phyloP scores from a whole-genome alignment of 1,284 basidiomycete species.

The Ustilago vetiveriae region DNA sequence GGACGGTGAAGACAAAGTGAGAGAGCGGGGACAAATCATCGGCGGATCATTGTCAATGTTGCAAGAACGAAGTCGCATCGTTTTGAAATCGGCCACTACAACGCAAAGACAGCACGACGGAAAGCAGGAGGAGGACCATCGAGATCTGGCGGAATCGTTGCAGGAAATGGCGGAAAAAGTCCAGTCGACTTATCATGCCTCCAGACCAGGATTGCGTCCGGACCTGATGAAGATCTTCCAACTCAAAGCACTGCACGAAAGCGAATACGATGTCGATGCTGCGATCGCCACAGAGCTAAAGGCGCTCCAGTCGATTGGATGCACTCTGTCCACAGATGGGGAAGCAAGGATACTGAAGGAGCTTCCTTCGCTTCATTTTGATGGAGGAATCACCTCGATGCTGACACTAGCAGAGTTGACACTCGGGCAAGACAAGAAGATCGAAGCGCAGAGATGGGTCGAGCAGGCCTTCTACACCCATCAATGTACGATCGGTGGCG shows the following conservation, averaged over 20 bases:
- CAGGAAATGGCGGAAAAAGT: conserved; percentile 46
- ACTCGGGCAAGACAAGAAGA: conserved; percentile 5
- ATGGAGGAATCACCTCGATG: conserved; percentile 55
- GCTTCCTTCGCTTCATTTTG: conserved; percentile 56
- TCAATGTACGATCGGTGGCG: conserved; percentile 61
- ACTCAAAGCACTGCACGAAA: conserved; percentile 44
- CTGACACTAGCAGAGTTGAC: conserved; percentile 35
- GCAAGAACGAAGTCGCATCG: conserved; percentile 55
- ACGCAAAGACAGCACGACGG: conserved; percentile 3
- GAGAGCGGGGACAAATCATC: conserved; percentile 42
- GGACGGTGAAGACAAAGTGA: conserved; percentile 50
- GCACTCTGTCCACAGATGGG: conserved; percentile 6
- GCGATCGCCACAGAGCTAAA: conserved; percentile 31
- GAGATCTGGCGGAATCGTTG: conserved; percentile 50
- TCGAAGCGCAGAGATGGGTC: conserved; percentile 35
- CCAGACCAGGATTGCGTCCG: conserved; percentile 44
- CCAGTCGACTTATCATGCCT: conserved; percentile 48
- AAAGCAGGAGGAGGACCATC: conserved; percentile 47
- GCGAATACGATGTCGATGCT: conserved; percentile 29
- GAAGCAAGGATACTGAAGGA: conserved; percentile 26
- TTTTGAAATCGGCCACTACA: conserved; percentile 41
- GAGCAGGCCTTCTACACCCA: conserved; percentile 55
- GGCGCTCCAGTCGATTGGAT: conserved; percentile 41
- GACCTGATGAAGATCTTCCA: conserved; percentile 57
- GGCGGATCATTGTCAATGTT: conserved; percentile 55